Conservation (phyloP, 2,329 filamentous ascomycete species). For the Corynespora cassiicola region DNA sequence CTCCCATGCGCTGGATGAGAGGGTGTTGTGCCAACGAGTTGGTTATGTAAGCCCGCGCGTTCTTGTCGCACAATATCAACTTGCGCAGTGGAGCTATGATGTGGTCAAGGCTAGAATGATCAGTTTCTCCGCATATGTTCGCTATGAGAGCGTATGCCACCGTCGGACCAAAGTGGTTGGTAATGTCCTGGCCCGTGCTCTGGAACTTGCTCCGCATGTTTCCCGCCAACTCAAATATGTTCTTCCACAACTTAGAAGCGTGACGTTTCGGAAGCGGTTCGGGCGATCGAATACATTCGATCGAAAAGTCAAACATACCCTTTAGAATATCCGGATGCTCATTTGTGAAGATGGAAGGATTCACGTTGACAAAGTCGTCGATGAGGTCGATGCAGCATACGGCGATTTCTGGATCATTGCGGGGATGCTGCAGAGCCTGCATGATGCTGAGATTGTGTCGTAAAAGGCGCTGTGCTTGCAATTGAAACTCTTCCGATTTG, state of each 20-base stretch:
- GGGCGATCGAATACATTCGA: constrained; percentile 72
- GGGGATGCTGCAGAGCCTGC: constrained; percentile 66
- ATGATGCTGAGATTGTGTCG: constrained; percentile 70
- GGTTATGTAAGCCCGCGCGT: constrained; percentile 38
- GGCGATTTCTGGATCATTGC: constrained; percentile 73
- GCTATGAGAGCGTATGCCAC: constrained; percentile 38
- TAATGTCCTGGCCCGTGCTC: constrained; percentile 41
- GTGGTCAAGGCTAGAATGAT: constrained; percentile 40
- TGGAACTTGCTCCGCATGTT: constrained; percentile 35
- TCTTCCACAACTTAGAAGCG: constrained; percentile 74
- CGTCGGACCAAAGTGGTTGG: constrained; percentile 38
- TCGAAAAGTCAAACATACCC: constrained; percentile 73
- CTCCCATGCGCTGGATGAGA: constrained; percentile 35
- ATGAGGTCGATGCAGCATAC: constrained; percentile 78
- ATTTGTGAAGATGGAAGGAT: constrained; percentile 67
- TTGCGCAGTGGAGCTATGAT: constrained; percentile 40
- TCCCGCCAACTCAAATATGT: constrained; percentile 41
- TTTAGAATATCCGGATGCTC: constrained; percentile 65
- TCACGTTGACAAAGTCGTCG: constrained; percentile 66
- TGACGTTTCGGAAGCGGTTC: constrained; percentile 79
- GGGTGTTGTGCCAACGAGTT: constrained; percentile 36
- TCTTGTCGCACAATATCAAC: constrained; percentile 36
- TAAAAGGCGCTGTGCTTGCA: constrained; percentile 48
- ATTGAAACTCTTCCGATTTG: constrained; percentile 45
- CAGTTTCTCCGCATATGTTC: constrained; percentile 45